These are phyloP conservation scores for Sporothrix inflata DNA, from an alignment of 2,329 filamentous ascomycete genomes.

Conservation along the genomic window DNA sequence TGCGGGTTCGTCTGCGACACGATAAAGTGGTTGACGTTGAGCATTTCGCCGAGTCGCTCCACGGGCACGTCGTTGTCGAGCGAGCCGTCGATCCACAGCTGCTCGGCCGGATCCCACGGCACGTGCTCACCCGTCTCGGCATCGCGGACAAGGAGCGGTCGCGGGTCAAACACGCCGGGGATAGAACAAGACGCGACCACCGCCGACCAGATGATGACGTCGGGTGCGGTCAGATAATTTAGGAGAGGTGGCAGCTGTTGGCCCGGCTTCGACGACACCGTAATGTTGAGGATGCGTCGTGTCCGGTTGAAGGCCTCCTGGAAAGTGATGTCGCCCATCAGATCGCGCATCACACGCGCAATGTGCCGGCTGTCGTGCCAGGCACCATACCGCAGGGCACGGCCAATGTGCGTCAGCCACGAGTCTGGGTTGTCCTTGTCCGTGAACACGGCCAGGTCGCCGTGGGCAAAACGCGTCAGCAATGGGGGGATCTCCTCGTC, in stretches of 20 bases:
- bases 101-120: conserved; percentile 84
- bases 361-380: conserved; percentile 86
- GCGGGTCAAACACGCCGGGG: conserved; percentile 80
- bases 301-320: conserved; percentile 97
- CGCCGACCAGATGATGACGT: conserved; percentile 95
- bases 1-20: conserved; percentile 97
- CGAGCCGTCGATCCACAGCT: conserved; percentile 90
- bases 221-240: conserved; percentile 91
- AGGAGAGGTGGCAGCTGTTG: conserved; percentile 85
- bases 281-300: conserved; percentile 87
- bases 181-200: conserved; percentile 96
- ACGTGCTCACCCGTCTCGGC: conserved; percentile 74
- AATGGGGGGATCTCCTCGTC: conserved; percentile 76
- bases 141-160: conserved; percentile 81
- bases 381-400: conserved; percentile 78
- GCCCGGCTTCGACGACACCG: conserved; percentile 83
- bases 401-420: conserved; percentile 68
- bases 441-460: conserved; percentile 81
- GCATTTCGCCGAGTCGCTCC: conserved; percentile 87
- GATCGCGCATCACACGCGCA: conserved; percentile 74
- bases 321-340: conserved; percentile 90
- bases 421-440: conserved; percentile 61
- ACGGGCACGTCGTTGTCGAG: conserved; percentile 94
- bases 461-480: conserved; percentile 71
- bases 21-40: conserved; percentile 98